A percentile compares a stretch with the other conserved stretches of the same genome.
Conservation (phyloP, 2,329 filamentous ascomycete genomes). For the Aphanocladium album region DNA sequence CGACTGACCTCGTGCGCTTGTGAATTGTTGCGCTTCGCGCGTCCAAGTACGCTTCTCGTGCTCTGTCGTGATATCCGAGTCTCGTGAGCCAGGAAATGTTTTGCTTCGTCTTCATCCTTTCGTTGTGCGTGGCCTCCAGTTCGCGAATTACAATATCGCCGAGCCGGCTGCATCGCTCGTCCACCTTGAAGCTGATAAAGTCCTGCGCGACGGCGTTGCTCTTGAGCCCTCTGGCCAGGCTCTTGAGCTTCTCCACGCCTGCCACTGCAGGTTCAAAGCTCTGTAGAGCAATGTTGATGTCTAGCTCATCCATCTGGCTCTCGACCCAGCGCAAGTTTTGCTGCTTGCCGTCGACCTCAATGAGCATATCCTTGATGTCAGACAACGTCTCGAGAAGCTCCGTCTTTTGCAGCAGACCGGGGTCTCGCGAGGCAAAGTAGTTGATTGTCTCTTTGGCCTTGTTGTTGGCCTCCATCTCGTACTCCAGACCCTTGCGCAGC, state of each 20-base stretch:
- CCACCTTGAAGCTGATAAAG: constrained; percentile 86
- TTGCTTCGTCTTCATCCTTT: constrained; percentile 69
- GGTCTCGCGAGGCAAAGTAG: constrained; percentile 76
- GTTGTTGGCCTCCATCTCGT: constrained; percentile 81
- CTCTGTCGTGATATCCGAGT: constrained; percentile 84
- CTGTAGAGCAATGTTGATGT: constrained; percentile 92
- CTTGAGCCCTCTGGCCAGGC: constrained; percentile 72
- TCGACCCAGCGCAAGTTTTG: constrained; percentile 96
- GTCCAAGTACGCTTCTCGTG: constrained; percentile 78
- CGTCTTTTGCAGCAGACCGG: constrained; percentile 70
- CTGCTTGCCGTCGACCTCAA: constrained; percentile 94
- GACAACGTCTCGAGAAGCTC: constrained; percentile 75
- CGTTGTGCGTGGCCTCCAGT: constrained; percentile 71
- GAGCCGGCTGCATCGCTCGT: constrained; percentile 74
- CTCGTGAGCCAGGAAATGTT: constrained; percentile 81
- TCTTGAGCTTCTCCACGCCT: constrained; percentile 78
- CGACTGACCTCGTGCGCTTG: constrained; percentile 69
- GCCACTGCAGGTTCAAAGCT: constrained; percentile 79
- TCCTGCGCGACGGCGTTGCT: constrained; percentile 84
- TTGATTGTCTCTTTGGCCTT: constrained; percentile 81
- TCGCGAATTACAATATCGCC: constrained; percentile 72
- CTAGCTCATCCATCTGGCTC: constrained; percentile 87
- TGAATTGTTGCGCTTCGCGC: constrained; percentile 74
- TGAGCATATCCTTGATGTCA: constrained; percentile 78
- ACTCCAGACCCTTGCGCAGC: constrained; percentile 76